These are phyloP conservation scores for Trichosporon inkin DNA, from an alignment of 1,284 basidiomycete species.

Conservation along the genomic window DNA sequence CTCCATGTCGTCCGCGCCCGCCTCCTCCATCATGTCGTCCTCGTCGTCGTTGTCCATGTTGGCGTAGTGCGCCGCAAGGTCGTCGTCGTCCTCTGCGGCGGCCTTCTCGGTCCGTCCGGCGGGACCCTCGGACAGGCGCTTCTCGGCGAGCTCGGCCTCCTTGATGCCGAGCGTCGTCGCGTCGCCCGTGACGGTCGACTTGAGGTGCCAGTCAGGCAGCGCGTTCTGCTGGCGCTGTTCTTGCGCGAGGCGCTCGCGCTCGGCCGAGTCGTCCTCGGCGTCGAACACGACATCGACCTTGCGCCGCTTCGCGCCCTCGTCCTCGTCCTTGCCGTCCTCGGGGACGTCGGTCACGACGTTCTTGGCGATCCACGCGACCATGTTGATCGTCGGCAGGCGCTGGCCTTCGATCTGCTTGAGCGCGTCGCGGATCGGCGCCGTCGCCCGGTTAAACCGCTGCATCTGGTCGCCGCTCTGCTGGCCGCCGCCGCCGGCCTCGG, in stretches of 20 bases:
- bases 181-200: conserved; percentile 89
- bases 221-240: conserved; percentile 84
- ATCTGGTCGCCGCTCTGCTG: conserved; percentile 69
- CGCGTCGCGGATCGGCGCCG: conserved; percentile 78
- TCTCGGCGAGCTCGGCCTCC: conserved; percentile 22
- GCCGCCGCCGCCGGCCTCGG: conserved; percentile 12
- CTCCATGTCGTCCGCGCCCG: conserved; percentile 10
- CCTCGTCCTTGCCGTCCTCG: conserved; percentile 56
- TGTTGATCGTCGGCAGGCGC: conserved; percentile 41
- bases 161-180: conserved; percentile 70
- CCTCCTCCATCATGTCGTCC: conserved; percentile 24
- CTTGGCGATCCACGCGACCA: conserved; percentile 44
- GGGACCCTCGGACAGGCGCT: neutral
- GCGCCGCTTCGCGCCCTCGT: conserved; percentile 7
- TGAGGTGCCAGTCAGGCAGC: conserved; percentile 86
- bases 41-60: conserved; percentile 32
- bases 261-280: conserved; percentile 74
- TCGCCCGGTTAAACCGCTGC: conserved; percentile 90
- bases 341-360: conserved; percentile 54
- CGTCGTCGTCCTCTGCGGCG: conserved; percentile 28
- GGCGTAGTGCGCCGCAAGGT: conserved; percentile 33
- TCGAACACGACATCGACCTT: conserved; percentile 69
- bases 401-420: conserved; percentile 79
- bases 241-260: conserved; percentile 63
- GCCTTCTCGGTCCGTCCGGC: conserved; percentile 10